Conservation (phyloP, 2,329 filamentous ascomycete genomes). For the Xylaria sp. region DNA sequence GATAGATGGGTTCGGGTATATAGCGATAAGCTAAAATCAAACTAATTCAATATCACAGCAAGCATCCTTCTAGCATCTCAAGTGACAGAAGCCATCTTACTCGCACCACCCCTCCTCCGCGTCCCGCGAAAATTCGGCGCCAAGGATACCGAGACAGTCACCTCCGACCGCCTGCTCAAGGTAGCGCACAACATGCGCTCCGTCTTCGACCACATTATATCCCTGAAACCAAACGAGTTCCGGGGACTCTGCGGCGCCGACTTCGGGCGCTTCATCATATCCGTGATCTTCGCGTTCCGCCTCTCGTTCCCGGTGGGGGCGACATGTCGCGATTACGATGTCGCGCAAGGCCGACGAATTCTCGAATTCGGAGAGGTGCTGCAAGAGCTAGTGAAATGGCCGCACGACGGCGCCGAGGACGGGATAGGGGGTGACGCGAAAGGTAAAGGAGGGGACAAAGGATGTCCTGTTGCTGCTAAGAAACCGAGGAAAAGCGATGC, state of each 20-base stretch:
- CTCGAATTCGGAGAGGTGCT: conserved; percentile 52
- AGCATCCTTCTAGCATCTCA: conserved; percentile 51
- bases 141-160: conserved; percentile 38
- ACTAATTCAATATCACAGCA: conserved; percentile 41
- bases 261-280: conserved; percentile 57
- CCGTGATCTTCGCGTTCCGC: conserved; percentile 57
- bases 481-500: conserved; percentile 52
- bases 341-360: conserved; percentile 51
- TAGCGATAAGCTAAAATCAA: background rate
- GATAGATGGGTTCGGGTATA: background rate
- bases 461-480: conserved; percentile 14
- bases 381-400: conserved; percentile 10
- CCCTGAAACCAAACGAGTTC: conserved; percentile 46
- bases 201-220: conserved; percentile 51
- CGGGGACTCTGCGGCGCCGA: conserved; percentile 55
- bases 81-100: conserved; percentile 55
- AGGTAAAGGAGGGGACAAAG: background rate
- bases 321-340: conserved; percentile 53
- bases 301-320: conserved; percentile 59
- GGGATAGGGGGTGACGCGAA: conserved; percentile 28
- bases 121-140: background rate
- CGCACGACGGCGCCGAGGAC: background rate
- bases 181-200: conserved; percentile 43
- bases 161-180: conserved; percentile 38
- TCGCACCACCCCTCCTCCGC: conserved; percentile 53